Base-by-base conservation (phyloP, 2,329 filamentous ascomycete species). In the Penicillium crustosum region DNA sequence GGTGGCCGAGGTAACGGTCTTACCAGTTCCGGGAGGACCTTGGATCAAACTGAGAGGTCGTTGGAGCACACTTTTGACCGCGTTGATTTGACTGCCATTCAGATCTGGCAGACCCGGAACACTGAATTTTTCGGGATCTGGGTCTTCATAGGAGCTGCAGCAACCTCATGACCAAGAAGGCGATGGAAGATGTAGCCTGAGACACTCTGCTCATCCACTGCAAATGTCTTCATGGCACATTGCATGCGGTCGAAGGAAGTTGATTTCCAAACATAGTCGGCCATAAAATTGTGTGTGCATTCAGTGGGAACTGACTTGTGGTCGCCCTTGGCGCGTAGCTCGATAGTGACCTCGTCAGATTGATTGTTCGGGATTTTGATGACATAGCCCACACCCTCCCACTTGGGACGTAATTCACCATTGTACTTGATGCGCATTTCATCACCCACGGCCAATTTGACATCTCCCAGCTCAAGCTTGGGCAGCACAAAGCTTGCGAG, bases 161-260 rank as follows among this genome's bases (percentile, higher is more conserved):
- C 91, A 58, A 97, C 94, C 73, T 97, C 93, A 70, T 97, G 92
- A 53, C 94, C 94, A 33, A 99, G 86, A 23, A 99, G 84, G 65
- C 94, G 94, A 75, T 99, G 94, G 80, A 97, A 99, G 64, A 99
- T 96, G 77, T 97, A 99, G 38, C 94, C 94, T 23, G 94, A 97
- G 43, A 99, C 93, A 70, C 93, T 97, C 89, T 96, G 90, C 76
- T 99, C 94, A 67, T 99, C 93, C 44, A 97, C 87, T 6, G 94
- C 94, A 73, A 99, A 99, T 0, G 91, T 97, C 82, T 97, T 97
- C 93, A 99, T 97, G 54, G 94, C 95, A 65, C 93, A 86, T 75
- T 99, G 94, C 94, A 99, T 99, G 62, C 94, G 93, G 71, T 99
- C 94, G 73, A 99, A 99, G 0, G 93, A 97, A 0, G 95, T 99